Conservation (phyloP, 768 basidiomycete genomes). For the Podaxis sp. region DNA sequence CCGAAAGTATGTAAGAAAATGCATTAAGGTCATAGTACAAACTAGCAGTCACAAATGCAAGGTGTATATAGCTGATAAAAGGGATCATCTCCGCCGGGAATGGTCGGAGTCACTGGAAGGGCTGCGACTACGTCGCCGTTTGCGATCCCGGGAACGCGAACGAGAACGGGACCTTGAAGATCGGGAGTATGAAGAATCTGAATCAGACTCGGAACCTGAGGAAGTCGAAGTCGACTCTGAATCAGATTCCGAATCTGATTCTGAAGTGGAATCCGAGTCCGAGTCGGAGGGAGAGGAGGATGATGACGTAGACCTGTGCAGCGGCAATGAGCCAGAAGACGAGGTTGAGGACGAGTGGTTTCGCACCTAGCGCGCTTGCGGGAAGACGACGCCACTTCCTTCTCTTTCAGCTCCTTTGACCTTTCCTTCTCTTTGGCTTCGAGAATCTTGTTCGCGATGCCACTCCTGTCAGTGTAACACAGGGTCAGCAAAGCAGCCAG, state of each 20-base stretch:
- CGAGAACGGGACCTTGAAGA: slow-evolving; percentile 23
- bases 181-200: slow-evolving; percentile 25
- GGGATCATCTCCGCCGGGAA: neutral
- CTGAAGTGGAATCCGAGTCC: slow-evolving; percentile 37
- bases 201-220: slow-evolving; percentile 38
- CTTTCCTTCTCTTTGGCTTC: slow-evolving; percentile 81
- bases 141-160: slow-evolving; percentile 13
- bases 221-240: slow-evolving; percentile 37
- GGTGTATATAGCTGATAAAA: neutral
- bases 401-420: slow-evolving; percentile 38
- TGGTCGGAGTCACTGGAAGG: slow-evolving; percentile 8
- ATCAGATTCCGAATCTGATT: slow-evolving; percentile 39
- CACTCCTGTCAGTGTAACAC: slow-evolving; percentile 42
- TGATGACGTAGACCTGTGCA: slow-evolving; percentile 18
- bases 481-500: neutral
- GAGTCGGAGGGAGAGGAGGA: slow-evolving; percentile 41
- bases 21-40: neutral
- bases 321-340: slow-evolving; percentile 4
- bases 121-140: slow-evolving; percentile 18
- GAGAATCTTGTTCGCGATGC: slow-evolving; percentile 83
- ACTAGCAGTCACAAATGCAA: neutral
- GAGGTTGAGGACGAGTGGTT: neutral
- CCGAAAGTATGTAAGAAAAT: neutral
- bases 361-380: slow-evolving; percentile 10
- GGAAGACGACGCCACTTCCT: slow-evolving; percentile 17